A percentile compares a stretch with the other conserved stretches of the same genome.
phyloP scores from a whole-genome alignment of 75 land plant genomes.

The Pinus albicaulis region DNA sequence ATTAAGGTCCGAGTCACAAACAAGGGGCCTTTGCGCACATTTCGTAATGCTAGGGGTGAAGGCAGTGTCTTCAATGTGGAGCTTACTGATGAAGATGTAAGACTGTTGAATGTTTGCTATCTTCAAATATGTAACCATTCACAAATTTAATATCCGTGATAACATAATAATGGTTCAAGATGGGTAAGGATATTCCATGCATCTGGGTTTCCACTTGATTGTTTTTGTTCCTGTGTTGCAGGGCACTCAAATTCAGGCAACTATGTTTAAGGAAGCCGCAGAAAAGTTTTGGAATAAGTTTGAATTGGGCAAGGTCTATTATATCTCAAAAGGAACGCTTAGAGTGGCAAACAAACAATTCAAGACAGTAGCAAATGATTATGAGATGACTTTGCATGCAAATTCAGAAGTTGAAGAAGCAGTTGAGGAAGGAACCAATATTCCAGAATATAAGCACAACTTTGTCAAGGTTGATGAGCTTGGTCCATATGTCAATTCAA shows the following conservation, averaged over 20 bases:
- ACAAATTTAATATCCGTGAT: neutral
- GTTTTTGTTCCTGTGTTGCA: slow-evolving; percentile 21
- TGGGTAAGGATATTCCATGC: neutral
- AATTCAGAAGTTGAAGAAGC: slow-evolving; percentile 85
- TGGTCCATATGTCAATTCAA: slow-evolving; percentile 83
- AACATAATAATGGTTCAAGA: neutral
- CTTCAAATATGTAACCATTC: neutral
- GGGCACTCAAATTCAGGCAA: slow-evolving; percentile 98
- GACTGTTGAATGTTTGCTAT: slow-evolving; percentile 3
- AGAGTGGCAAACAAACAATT: slow-evolving; percentile 91
- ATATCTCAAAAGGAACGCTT: slow-evolving; percentile 80
- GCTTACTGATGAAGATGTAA: slow-evolving; percentile 95
- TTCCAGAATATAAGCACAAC: slow-evolving; percentile 73
- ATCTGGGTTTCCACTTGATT: neutral
- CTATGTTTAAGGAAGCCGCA: slow-evolving; percentile 97
- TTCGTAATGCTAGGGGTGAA: slow-evolving; percentile 83
- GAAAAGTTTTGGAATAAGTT: slow-evolving; percentile 76
- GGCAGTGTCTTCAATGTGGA: slow-evolving; percentile 96
- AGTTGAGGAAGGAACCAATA: slow-evolving; percentile 36
- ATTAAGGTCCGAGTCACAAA: slow-evolving; percentile 89
- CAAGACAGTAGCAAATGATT: slow-evolving; percentile 87
- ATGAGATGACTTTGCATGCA: slow-evolving; percentile 91
- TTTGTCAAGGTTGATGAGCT: slow-evolving; percentile 76
- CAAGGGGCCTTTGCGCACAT: slow-evolving; percentile 84
- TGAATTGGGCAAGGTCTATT: slow-evolving; percentile 91